phyloP scores from a whole-genome alignment of 306 rosid genomes.

The Boehmeria nivea region DNA sequence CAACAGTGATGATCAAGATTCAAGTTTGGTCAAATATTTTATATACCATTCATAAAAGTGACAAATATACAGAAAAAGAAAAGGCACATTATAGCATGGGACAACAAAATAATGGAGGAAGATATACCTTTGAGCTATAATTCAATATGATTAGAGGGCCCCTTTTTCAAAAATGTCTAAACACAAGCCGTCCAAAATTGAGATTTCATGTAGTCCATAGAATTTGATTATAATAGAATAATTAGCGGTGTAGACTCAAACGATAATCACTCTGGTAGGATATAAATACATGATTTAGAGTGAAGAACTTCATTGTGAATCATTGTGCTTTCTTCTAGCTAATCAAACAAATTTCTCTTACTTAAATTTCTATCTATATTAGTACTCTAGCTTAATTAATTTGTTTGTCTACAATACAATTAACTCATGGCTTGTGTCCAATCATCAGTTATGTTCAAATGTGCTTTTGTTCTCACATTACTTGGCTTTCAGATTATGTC shows the following conservation, averaged over 20 bases:
- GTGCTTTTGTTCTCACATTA: slow-evolving; percentile 16
- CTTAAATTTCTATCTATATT: too few species aligned
- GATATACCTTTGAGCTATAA: too few species aligned
- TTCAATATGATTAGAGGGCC: background rate
- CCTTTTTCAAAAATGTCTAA: background rate
- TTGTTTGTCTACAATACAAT: background rate
- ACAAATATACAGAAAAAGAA: background rate
- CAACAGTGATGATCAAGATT: too few species aligned
- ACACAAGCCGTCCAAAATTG: slow-evolving; percentile 22
- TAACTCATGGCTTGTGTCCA: slow-evolving; percentile 22
- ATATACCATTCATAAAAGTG: background rate
- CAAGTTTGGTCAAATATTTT: too few species aligned
- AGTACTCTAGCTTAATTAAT: too few species aligned
- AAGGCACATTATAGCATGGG: background rate
- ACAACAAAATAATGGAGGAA: background rate
- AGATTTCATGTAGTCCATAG: slow-evolving; percentile 3
- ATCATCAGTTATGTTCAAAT: background rate
- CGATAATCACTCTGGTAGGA: background rate
- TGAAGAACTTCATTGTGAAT: slow-evolving; percentile 3
- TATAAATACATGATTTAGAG: slow-evolving; percentile 16
- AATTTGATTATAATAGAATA: slow-evolving; percentile 1
- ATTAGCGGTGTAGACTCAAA: slow-evolving; percentile 12
- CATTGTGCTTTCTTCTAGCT: slow-evolving; percentile 6
- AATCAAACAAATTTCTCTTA: background rate
- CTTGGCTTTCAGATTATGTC: slow-evolving; percentile 7